These are phyloP conservation scores for Termitomyces sp. DNA, from an alignment of 768 basidiomycete species.

Conservation along the genomic window DNA sequence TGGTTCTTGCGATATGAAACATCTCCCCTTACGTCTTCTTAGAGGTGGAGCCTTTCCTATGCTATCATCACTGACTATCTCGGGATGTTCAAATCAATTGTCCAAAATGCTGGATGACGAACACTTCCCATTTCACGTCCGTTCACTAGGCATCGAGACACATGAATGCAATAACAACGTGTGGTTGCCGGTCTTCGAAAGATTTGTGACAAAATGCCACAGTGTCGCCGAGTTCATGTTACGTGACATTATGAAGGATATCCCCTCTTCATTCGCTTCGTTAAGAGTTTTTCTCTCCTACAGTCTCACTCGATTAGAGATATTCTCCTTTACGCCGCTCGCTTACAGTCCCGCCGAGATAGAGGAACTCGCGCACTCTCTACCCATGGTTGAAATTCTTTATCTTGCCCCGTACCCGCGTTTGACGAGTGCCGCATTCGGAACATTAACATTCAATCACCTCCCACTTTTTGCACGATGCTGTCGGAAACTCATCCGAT, in stretches of 20 bases:
- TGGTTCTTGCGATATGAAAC: neutral
- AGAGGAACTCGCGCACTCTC: neutral
- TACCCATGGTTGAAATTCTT: conserved; percentile 1
- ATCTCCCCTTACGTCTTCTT: neutral
- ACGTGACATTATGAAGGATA: neutral
- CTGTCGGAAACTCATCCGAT: neutral
- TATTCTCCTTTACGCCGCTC: neutral
- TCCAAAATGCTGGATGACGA: neutral
- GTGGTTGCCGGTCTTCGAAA: neutral
- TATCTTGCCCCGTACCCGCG: neutral
- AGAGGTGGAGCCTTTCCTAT: neutral
- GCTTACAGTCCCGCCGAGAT: neutral
- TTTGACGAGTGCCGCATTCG: neutral
- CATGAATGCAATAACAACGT: neutral
- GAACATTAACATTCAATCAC: neutral
- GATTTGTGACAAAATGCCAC: neutral
- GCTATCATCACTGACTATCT: neutral
- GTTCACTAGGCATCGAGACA: neutral
- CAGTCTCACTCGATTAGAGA: neutral
- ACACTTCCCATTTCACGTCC: neutral
- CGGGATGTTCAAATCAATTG: neutral
- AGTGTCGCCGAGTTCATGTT: neutral
- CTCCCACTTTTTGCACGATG: conserved; percentile 1
- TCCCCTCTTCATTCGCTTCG: neutral
- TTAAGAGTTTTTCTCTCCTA: neutral